Percentiles rank a stretch among this genome's conserved stretches.
phyloP scores from a whole-genome alignment of 345 rosid species.

The Eucalyptus curtisii region DNA sequence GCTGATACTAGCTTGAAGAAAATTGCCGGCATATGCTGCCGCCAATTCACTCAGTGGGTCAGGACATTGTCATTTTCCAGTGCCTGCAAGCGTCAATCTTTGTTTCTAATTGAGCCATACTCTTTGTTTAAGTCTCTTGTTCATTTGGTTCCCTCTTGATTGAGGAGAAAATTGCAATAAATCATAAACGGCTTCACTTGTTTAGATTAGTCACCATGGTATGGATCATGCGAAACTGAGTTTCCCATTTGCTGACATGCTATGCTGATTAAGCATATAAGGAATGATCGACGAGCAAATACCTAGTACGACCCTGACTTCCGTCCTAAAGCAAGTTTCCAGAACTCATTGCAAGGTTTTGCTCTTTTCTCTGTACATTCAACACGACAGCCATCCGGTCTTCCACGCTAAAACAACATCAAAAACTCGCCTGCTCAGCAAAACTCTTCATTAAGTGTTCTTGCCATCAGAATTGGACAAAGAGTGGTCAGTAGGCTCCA shows the following conservation, averaged over 20 bases:
- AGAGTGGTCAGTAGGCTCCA: slow-evolving; percentile 31
- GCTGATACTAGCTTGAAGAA: too few species aligned
- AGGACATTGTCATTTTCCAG: neutral
- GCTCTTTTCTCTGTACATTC: neutral
- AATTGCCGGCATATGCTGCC: neutral
- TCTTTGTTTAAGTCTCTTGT: neutral
- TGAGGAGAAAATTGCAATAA: neutral
- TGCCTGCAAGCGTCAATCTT: neutral
- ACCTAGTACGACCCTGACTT: neutral
- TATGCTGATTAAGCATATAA: neutral
- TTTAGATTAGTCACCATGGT: neutral
- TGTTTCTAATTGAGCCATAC: neutral
- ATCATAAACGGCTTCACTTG: neutral
- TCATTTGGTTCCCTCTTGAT: neutral
- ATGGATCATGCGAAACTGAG: neutral
- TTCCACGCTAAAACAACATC: neutral
- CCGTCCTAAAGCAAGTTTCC: neutral
- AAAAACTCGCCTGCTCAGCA: neutral
- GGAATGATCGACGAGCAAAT: neutral
- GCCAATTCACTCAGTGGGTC: neutral
- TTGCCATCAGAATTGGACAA: slow-evolving; percentile 18
- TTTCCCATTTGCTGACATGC: neutral
- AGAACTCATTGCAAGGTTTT: neutral
- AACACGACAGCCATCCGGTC: neutral
- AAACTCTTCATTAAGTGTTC: slow-evolving; percentile 8